Conservation (phyloP, 192 early-diverging fungal genomes). For the Linderina pennispora region DNA sequence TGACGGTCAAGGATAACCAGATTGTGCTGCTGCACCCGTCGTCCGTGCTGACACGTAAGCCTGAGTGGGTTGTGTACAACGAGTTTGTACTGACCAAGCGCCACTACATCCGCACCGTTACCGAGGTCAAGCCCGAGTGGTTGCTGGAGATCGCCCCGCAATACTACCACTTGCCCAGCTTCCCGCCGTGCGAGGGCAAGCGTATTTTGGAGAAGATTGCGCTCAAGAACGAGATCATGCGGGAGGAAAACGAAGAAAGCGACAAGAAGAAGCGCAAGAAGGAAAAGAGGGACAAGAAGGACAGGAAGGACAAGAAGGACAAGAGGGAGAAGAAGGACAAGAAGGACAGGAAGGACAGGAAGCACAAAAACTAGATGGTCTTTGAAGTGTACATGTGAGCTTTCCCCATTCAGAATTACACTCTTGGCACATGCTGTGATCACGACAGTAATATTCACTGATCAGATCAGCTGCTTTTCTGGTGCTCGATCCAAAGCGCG, state of each 20-base stretch:
- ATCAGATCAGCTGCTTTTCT: too few species aligned
- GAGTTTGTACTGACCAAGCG: conserved; percentile 97
- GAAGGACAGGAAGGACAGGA: conserved; percentile 20
- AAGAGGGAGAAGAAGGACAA: conserved; percentile 44
- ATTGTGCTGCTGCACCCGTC: conserved; percentile 92
- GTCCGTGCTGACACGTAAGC: conserved; percentile 77
- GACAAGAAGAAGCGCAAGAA: conserved; percentile 40
- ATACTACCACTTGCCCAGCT: conserved; percentile 88
- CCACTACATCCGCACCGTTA: conserved; percentile 93
- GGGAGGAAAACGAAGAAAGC: conserved; percentile 44
- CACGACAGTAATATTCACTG: too few species aligned
- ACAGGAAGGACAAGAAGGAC: conserved; percentile 14
- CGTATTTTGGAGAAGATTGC: conserved; percentile 71
- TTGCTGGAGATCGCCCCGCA: conserved; percentile 74
- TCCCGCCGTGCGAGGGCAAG: conserved; percentile 90
- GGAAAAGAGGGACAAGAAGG: conserved; percentile 22
- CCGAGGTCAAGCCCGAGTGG: conserved; percentile 84
- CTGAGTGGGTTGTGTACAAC: conserved; percentile 99
- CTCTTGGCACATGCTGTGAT: too few species aligned
- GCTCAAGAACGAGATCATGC: conserved; percentile 41
- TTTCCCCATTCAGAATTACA: too few species aligned
- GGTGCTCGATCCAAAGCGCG: too few species aligned
- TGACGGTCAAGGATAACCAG: conserved; percentile 97
- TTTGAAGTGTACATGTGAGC: too few species aligned
- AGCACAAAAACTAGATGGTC: background rate